phyloP scores from a whole-genome alignment of 2,329 filamentous ascomycete genomes.

The Ceratocystiopsis brevicomis region DNA sequence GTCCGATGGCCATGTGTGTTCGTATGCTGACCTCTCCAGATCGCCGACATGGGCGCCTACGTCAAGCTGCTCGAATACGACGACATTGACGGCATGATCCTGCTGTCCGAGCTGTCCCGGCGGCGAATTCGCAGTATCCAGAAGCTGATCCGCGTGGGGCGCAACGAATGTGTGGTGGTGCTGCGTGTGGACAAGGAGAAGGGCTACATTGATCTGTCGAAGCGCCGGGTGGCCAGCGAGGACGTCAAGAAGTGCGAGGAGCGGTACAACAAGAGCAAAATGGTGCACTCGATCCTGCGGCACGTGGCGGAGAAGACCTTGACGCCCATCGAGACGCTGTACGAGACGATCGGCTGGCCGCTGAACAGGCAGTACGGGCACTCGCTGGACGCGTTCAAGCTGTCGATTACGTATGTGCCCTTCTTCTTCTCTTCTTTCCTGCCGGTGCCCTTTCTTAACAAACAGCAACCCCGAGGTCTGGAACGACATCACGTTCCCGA shows the following conservation, averaged over 20 bases:
- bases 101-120: slow-evolving; percentile 91
- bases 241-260: slow-evolving; percentile 98
- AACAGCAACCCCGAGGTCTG: slow-evolving; percentile 80
- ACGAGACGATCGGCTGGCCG: slow-evolving; percentile 90
- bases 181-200: slow-evolving; percentile 99
- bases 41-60: slow-evolving; percentile 99
- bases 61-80: slow-evolving; percentile 99
- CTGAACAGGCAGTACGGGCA: slow-evolving; percentile 96
- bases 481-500: slow-evolving; percentile 82
- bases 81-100: slow-evolving; percentile 99
- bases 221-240: slow-evolving; percentile 91
- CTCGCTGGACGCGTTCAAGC: slow-evolving; percentile 94
- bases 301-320: slow-evolving; percentile 96
- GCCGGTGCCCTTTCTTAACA: slow-evolving; percentile 6
- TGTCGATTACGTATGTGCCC: slow-evolving; percentile 71
- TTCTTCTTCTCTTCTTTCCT: neutral
- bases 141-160: slow-evolving; percentile 93
- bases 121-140: slow-evolving; percentile 97
- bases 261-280: slow-evolving; percentile 99
- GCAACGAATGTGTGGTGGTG: slow-evolving; percentile 96
- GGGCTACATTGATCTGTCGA: slow-evolving; percentile 93
- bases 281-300: slow-evolving; percentile 96
- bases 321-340: slow-evolving; percentile 83
- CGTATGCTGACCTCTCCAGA: slow-evolving; percentile 29
- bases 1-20: too few species aligned